Conservation (phyloP, 202 grass and related monocot species). For the Schoenoplectus tabernaemontani region DNA sequence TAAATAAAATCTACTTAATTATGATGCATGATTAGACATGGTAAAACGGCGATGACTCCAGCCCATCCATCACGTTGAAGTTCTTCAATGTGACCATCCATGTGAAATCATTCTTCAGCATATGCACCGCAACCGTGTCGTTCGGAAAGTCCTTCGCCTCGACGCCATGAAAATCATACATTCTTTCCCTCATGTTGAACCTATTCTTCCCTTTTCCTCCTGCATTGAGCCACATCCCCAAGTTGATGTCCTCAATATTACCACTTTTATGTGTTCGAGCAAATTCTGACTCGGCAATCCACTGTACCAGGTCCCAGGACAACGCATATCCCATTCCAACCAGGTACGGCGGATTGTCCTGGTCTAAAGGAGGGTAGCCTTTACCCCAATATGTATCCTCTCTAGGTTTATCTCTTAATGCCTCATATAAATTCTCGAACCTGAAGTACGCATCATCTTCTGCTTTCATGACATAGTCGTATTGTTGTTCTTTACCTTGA, state of each 20-base stretch:
- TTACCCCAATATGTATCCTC: conserved; percentile 69
- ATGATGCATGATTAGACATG: conserved; percentile 13
- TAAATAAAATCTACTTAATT: not conserved
- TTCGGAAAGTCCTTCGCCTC: conserved; percentile 45
- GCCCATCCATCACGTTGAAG: conserved; percentile 54
- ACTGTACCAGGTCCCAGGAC: conserved; percentile 60
- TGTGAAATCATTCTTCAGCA: conserved; percentile 49
- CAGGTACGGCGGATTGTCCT: conserved; percentile 59
- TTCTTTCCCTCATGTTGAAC: conserved; percentile 55
- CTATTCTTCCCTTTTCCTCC: conserved; percentile 48
- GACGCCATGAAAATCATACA: conserved; percentile 46
- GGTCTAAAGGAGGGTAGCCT: conserved; percentile 56
- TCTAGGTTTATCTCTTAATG: conserved; percentile 42
- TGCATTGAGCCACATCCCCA: conserved; percentile 35
- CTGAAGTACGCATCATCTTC: conserved; percentile 65
- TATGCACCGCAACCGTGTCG: conserved; percentile 57
- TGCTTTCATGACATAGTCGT: conserved; percentile 83
- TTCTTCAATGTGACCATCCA: conserved; percentile 54
- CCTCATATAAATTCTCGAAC: conserved; percentile 36
- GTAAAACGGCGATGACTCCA: conserved; percentile 52
- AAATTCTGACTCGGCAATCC: conserved; percentile 40
- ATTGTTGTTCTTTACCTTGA: conserved; percentile 23
- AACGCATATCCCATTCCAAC: conserved; percentile 65
- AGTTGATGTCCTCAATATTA: conserved; percentile 56
- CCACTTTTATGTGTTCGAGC: conserved; percentile 30